Evolutionary conservation across 2,329 filamentous ascomycete species (phyloP), one percentile per base, ranked within the genome.

Genomic region (Penicillium polonicum): DNA sequence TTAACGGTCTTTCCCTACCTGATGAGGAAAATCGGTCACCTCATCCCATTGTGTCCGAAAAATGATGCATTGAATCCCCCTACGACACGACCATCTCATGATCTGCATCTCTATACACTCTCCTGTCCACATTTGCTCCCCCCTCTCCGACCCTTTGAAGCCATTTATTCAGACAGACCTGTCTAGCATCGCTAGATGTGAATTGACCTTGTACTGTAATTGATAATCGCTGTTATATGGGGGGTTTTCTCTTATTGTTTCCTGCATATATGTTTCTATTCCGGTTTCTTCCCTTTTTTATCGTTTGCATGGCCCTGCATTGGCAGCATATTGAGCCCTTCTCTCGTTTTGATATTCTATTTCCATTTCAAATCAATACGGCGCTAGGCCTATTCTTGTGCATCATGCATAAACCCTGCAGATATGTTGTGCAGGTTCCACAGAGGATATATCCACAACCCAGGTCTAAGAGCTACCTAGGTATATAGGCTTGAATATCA

Each of bases 201-300:
- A 59, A 53, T 55, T 44, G 48, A 46, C 25, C 52, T 55, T 55
- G 52, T 60, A 59, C 53, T 60, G 64, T 65, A 48, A 55, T 58
- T 44, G 50, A 58, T 49, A 62, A 58, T 63, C 29, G 57, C 55
- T 45, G 48, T 58, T 54, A 50, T 35, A 48, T 44, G 48, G 44
- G 52, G 48, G 57, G 36, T 15, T 31, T 46, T 42, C 29, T 50
- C 44, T 39, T 39, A 21, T 33, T 48, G 41, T 39, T 41, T 60
- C 2, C 21, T 58, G 63, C 63, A 67, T 60, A 66, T 61, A 64
- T 65, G 53, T 58, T 39, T 52, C 27, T 27, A 12, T 25, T 25
- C 31, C 31, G 4, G 5, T 33, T 44, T 23, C 42, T 27, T n/a
- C 15, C 8, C 38, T 44, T 25, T 25, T 9, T 35, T 35, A 23